Base-by-base conservation (phyloP, 257 asterid species). In the Apocynum venetum region DNA sequence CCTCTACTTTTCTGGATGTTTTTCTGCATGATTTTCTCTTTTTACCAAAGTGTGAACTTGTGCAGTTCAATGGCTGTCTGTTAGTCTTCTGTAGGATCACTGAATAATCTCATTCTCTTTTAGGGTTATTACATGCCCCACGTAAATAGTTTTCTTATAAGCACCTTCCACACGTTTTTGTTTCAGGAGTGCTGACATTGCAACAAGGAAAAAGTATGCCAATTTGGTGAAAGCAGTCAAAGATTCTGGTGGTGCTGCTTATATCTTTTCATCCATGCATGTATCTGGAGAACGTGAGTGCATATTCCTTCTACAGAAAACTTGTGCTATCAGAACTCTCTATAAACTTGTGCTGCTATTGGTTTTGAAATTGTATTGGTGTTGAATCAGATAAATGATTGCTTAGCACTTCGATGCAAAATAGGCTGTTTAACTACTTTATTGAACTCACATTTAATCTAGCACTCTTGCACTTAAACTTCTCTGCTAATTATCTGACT, bases 201-300 rank as follows among this genome's bases (percentile, higher is more conserved):
- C 88, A 63, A 79, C 95, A 0, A 87, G 99, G 85, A 60, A 86
- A 84, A 91, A 80, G 75, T 96, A 96, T 55, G 96, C 86, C 38
- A 74, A 87, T 71, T 88, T 96, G 87, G 98, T 96, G 1, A 89
- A 92, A 46, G 88, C 97, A 1, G 93, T 96, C 76, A 96, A 91
- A 89, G 85, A 85, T 70, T 88, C 96, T 5, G 98, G 97, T 0
- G 99, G 99, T 61, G 84, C 83, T 52, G 93, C 86, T 64, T 91
- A 84, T 85, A 87, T 96, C 85, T 96, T 93, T 86, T 96, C 99
- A 4, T 90, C 98, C 64, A 91, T 96, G 99, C 99, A 96, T 73
- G 95, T 88, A 77, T 96, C 99, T 3, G 98, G 98, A 80, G 99
- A 96, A 86, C 97, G 98, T 96, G 84, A 93, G 99, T 83, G 31